Evolutionary conservation across 805 yeast genomes (phyloP).

Genomic region (Kockiozyma suomiensis): DNA sequence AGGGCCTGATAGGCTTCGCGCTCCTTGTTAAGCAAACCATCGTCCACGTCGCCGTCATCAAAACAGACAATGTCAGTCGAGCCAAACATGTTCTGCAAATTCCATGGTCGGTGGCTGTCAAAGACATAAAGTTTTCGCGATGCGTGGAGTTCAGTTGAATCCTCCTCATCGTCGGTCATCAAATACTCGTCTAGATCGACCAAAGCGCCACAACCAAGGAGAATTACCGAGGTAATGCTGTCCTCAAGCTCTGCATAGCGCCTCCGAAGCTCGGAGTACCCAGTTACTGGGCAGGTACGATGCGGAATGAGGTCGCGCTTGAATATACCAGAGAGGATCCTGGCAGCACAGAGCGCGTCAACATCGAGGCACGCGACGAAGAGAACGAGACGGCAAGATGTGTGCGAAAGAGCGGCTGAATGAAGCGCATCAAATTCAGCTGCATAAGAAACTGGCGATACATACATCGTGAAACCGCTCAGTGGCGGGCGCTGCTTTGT

Average conservation of each 20-base stretch:
- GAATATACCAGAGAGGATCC: conserved; percentile 67
- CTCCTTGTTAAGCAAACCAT: conserved; percentile 54
- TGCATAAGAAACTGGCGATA: conserved; percentile 69
- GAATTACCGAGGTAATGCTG: conserved; percentile 72
- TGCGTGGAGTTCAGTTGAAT: conserved; percentile 27
- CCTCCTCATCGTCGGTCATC: conserved; percentile 39
- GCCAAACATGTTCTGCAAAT: conserved; percentile 87
- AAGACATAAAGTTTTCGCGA: conserved; percentile 73
- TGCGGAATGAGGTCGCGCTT: conserved; percentile 82
- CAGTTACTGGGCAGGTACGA: conserved; percentile 90
- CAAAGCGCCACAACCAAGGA: conserved; percentile 93
- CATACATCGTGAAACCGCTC: conserved; percentile 58
- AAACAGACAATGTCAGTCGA: conserved; percentile 72
- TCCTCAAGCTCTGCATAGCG: conserved; percentile 68
- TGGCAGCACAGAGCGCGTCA: conserved; percentile 89
- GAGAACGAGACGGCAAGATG: conserved; percentile 85
- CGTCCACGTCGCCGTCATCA: conserved; percentile 80
- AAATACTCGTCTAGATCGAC: conserved; percentile 72
- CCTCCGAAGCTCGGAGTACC: conserved; percentile 70
- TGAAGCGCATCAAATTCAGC: conserved; percentile 68
- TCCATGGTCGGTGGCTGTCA: conserved; percentile 97
- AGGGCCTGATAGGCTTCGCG: conserved; percentile 59
- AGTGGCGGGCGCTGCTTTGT: neutral
- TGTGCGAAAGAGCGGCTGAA: conserved; percentile 77
- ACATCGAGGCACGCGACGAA: conserved; percentile 89